Conservation (phyloP, 768 basidiomycete species). For the Leccinum disarticulatum region DNA sequence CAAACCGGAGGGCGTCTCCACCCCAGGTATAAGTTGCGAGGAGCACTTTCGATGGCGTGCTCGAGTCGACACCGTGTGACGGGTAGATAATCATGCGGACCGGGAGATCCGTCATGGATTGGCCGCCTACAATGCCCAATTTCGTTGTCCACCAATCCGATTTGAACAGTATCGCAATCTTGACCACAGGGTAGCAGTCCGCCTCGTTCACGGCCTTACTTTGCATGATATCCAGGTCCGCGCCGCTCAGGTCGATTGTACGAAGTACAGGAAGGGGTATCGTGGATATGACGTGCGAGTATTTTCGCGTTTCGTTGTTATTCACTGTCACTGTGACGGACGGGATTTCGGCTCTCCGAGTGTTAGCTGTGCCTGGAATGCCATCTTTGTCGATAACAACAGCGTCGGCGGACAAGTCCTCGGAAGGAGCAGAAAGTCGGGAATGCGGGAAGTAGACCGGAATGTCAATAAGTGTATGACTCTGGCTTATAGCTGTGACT, state of each 20-base stretch:
- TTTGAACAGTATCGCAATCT: constrained; percentile 13
- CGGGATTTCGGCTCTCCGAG: background rate
- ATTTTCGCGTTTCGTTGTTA: constrained; percentile 5
- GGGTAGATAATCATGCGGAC: constrained; percentile 11
- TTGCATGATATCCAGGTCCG: constrained; percentile 7
- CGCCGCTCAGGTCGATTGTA: constrained; percentile 4
- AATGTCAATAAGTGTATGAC: background rate
- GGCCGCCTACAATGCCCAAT: constrained; percentile 10
- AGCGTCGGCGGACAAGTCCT: background rate
- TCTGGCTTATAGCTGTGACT: constrained; percentile 7
- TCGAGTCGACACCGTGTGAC: constrained; percentile 5
- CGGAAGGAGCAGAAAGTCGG: background rate
- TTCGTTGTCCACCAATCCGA: constrained; percentile 16
- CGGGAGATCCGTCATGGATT: constrained; percentile 12
- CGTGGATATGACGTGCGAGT: constrained; percentile 13
- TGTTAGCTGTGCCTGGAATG: background rate
- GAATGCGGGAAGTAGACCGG: background rate
- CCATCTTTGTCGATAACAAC: background rate
- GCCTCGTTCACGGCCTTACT: constrained; percentile 7
- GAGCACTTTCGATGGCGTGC: constrained; percentile 12
- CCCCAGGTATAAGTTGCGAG: constrained; percentile 1
- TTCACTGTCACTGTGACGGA: constrained; percentile 11
- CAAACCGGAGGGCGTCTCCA: background rate
- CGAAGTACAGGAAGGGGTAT: constrained; percentile 8
- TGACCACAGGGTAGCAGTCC: background rate